Conservation (phyloP, 176 grass and related monocot species). For the Hordeum vulgare region MorexV3_pseudomolecules_assembly NC_058524.1:170961212-170961711, state of each 20-base stretch:
- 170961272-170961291: neutral
- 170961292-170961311: neutral
- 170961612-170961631: neutral
- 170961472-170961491: constrained; percentile 11
- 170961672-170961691: neutral
- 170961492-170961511: neutral
- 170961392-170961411: constrained; percentile 15
- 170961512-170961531: constrained; percentile 9
- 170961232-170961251: neutral
- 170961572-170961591: neutral
- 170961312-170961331: constrained; percentile 1
- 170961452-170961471: constrained; percentile 6
- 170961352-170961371: neutral
- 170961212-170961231: neutral
- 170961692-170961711: neutral
- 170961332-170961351: neutral
- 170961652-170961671: neutral
- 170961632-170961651: constrained; percentile 1
- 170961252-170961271: neutral
- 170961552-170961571: neutral
- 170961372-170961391: neutral
- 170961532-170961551: neutral
- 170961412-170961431: neutral
- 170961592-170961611: neutral
- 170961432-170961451: neutral